phyloP scores from a whole-genome alignment of 495 filamentous ascomycete species.

The Penicillium bovifimosum region DNA sequence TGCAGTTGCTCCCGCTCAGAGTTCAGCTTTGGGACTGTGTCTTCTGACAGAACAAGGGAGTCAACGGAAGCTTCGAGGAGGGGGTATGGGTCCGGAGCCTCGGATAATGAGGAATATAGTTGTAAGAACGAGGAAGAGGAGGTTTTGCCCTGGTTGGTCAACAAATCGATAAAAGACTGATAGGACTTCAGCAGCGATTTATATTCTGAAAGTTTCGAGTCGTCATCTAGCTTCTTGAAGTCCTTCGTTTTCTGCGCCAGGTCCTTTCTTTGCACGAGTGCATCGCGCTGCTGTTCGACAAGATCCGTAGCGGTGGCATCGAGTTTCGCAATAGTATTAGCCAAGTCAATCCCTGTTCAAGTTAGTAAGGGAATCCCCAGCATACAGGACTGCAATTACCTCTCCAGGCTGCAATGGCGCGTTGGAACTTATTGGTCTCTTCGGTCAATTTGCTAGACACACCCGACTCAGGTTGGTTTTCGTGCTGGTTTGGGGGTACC shows the following conservation, averaged over 20 bases:
- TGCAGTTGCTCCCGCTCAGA: slow-evolving; percentile 84
- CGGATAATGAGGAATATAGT: slow-evolving; percentile 86
- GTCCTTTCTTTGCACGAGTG: slow-evolving; percentile 90
- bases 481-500: slow-evolving; percentile 32
- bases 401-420: slow-evolving; percentile 92
- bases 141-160: slow-evolving; percentile 90
- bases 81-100: slow-evolving; percentile 95
- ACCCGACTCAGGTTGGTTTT: slow-evolving; percentile 19
- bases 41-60: slow-evolving; percentile 81
- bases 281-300: slow-evolving; percentile 83
- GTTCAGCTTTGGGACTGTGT: slow-evolving; percentile 81
- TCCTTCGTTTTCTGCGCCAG: slow-evolving; percentile 98
- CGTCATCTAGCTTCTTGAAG: slow-evolving; percentile 91
- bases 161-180: slow-evolving; percentile 91
- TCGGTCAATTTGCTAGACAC: slow-evolving; percentile 37
- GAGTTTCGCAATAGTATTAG: slow-evolving; percentile 76
- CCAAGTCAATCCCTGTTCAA: slow-evolving; percentile 74
- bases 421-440: slow-evolving; percentile 86
- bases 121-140: slow-evolving; percentile 88
- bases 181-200: slow-evolving; percentile 93
- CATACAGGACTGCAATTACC: slow-evolving; percentile 46
- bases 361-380: slow-evolving; percentile 16
- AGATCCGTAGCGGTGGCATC: slow-evolving; percentile 92
- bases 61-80: slow-evolving; percentile 94
- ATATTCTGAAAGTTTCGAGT: slow-evolving; percentile 77